Percentiles rank a stretch among this genome's conserved stretches.
Conservation (phyloP, 1,139 yeast species). For the Suhomyces panamericanus region DNA sequence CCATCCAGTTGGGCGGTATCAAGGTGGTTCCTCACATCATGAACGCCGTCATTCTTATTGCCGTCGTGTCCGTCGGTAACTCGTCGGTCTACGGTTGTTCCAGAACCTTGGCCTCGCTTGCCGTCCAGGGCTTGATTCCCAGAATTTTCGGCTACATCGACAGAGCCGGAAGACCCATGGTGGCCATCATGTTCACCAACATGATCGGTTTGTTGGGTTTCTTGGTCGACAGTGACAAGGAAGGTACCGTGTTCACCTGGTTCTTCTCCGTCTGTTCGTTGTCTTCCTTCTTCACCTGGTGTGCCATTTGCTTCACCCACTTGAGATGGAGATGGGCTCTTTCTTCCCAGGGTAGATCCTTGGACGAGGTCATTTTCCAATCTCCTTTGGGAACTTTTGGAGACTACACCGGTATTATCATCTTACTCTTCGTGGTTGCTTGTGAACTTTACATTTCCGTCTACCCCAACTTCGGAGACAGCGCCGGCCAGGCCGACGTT, state of each 20-base stretch:
- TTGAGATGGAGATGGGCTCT: constrained; percentile 53
- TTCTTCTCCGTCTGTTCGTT: constrained; percentile 66
- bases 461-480: constrained; percentile 38
- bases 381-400: constrained; percentile 53
- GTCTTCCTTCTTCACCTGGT: constrained; percentile 60
- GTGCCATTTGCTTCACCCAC: constrained; percentile 51
- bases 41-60: constrained; percentile 53
- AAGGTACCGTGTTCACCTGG: constrained; percentile 60
- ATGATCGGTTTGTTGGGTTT: constrained; percentile 63
- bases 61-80: constrained; percentile 55
- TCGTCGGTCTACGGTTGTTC: constrained; percentile 58
- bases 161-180: constrained; percentile 56
- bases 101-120: constrained; percentile 54
- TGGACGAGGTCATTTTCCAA: constrained; percentile 48
- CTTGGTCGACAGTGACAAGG: constrained; percentile 51
- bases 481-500: constrained; percentile 24
- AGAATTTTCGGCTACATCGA: constrained; percentile 52
- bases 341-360: constrained; percentile 42
- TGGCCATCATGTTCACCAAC: constrained; percentile 50
- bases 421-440: constrained; percentile 41
- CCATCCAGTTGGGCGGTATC: constrained; percentile 40
- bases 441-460: constrained; percentile 52
- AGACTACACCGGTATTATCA: constrained; percentile 43
- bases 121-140: constrained; percentile 51
- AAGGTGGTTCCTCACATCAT: constrained; percentile 49